Evolutionary conservation across 2,329 filamentous ascomycete species (phyloP), one percentile per base, ranked within the genome.

Genomic region (Venturiaceae sp.): DNA sequence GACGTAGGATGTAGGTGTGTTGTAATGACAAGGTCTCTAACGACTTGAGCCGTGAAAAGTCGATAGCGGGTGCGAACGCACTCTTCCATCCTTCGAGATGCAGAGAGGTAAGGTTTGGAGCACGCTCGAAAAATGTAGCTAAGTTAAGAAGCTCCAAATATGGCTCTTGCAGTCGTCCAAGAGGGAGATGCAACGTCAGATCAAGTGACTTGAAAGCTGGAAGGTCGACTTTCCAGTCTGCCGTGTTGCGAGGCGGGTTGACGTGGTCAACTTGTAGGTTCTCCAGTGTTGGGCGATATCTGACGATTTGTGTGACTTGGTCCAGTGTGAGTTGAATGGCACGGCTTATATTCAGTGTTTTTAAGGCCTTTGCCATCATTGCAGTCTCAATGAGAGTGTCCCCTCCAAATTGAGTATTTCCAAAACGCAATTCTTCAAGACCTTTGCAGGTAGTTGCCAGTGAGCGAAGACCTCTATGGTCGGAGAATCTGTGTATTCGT

Each of bases 401-500:
- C 5, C 64, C 64, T 37, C 66, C 63, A 5, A 67, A 39, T 3
- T 39, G 26, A 30, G 54, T 44, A 5, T 67, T 56, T 1, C 70
- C 44, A 34, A 74, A 63, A n/a, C 67, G 66, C n/a, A 74, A 50
- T 5, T 66, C 62, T 5, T 63, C 47, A 1, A 75, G 66, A 8
- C 63, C 55, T 44, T 69, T 70, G 55, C 75, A 77, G 2, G 66
- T 65, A 16, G 64, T 68, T 1, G 67, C 64, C 2, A 78, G 64
- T 11, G 73, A 72, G n/a, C 72, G 65, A 1, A 74, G 64, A 33
- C 74, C 70, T 34, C 75, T 71, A 13, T 70, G 61, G 32, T 77
- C 71, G 47, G 65, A 66, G 32, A 77, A 66, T 4, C 70, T 68
- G 53, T 71, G 68, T 2, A 74, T 60, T 0, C 67, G 69, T 2